Base-by-base conservation (phyloP, 345 rosid genomes). In the Brassica juncea region DNA sequence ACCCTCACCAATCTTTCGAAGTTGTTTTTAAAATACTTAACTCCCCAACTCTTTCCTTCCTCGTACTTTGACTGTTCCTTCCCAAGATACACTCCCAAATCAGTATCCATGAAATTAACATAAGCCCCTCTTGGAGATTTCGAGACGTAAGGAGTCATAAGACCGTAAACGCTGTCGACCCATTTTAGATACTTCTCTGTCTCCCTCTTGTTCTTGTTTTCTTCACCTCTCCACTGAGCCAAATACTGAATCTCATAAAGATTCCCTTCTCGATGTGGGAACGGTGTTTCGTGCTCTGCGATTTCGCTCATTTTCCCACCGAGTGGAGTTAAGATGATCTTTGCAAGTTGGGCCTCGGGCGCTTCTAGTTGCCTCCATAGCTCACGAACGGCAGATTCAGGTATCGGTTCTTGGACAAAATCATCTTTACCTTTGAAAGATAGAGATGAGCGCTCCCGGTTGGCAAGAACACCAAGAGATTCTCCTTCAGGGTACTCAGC, bases 241-340 rank as follows among this genome's bases (percentile, higher is more conserved):
- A 67, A 19, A 15, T 88, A 83, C 35, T 84, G 84, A 19, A 89
- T 78, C 80, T 83, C 83, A 60, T 71, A 89, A 21, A 84, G 0
- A 74, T 82, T 87, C 0, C 93, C 91, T 5, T 84, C 70, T 19
- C 91, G 28, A 69, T 88, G 91, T 6, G 94, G 90, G 25, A 83
- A 89, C 19, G 92, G 85, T 16, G 52, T 81, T 57, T 78, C 85
- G 0, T 70, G 63, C 3, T 77, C 85, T 0, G 82, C 52, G 8
- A 87, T 82, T 62, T 86, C 87, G 69, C 66, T 76, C 92, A 88
- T 87, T 78, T 68, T 86, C 0, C 92, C 91, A 3, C 93, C 93
- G 23, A 84, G 85, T 39, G 94, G 92, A 69, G 79, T 85, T 14
- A 86, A 77, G 42, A 69, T 77, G 79, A 85, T 19, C 59, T 47